Percentiles rank a stretch among this genome's conserved stretches.
Evolutionary conservation across 164 flowering plant genomes (phyloP).

Genomic region (Cinnamomum chago): DNA sequence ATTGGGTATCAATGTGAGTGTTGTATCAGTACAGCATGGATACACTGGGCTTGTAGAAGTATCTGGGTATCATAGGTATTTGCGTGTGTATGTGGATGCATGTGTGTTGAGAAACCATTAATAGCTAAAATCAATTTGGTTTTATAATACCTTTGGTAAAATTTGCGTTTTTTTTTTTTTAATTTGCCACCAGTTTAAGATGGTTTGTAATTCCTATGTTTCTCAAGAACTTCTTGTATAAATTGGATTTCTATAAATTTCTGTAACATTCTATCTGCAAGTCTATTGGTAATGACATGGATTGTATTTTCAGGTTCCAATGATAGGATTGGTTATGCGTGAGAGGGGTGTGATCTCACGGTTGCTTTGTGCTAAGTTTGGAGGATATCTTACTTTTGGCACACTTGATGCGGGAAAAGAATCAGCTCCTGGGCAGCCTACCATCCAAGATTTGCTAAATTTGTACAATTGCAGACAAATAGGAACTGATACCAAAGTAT

Average conservation of each 20-base stretch:
- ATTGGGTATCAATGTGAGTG: no score
- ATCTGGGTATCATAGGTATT: no score
- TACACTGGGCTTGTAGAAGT: no score
- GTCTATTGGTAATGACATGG: conserved; percentile 8
- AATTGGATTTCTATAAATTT: background rate
- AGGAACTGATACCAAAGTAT: conserved; percentile 75
- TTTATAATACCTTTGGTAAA: background rate
- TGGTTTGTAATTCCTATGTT: background rate
- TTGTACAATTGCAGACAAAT: conserved; percentile 68
- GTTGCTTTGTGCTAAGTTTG: conserved; percentile 83
- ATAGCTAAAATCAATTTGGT: no score
- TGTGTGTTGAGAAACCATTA: no score
- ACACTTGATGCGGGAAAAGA: conserved; percentile 63
- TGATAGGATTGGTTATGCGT: conserved; percentile 86
- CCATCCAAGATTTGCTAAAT: conserved; percentile 61
- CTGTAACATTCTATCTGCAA: background rate
- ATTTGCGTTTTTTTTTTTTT: background rate
- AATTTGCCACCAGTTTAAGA: background rate
- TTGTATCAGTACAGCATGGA: no score
- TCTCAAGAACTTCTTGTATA: background rate
- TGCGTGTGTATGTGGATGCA: no score
- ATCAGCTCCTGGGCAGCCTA: conserved; percentile 98
- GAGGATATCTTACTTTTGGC: conserved; percentile 94
- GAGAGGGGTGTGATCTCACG: conserved; percentile 89
- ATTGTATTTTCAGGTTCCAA: conserved; percentile 63